These are phyloP conservation scores for Solanum appendiculatum DNA, from an alignment of 257 asterid species.

Conservation along the genomic window DNA sequence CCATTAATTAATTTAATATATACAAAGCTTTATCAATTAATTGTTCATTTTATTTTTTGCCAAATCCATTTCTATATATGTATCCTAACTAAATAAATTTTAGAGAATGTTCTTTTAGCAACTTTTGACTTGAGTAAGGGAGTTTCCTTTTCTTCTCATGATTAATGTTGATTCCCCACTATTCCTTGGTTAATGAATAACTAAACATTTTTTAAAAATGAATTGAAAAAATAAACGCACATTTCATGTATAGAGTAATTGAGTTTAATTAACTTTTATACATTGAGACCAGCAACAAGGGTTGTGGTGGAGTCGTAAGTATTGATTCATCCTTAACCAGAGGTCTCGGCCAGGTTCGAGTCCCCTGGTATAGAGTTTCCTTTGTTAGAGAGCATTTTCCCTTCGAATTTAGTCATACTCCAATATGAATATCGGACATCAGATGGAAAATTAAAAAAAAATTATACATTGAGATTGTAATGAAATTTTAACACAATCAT, in stretches of 20 bases:
- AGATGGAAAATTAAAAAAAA: too few species aligned
- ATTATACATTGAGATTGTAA: not conserved
- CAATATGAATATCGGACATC: too few species aligned
- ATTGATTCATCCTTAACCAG: too few species aligned
- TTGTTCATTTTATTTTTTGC: not conserved
- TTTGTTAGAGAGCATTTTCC: too few species aligned
- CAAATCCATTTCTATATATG: not conserved
- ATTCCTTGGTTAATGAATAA: not conserved
- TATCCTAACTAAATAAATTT: not conserved
- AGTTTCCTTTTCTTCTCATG: not conserved
- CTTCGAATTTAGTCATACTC: too few species aligned
- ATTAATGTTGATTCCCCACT: not conserved
- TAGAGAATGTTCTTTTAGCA: not conserved
- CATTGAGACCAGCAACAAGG: too few species aligned
- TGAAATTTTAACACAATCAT: not conserved
- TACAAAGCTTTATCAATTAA: not conserved
- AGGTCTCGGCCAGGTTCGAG: too few species aligned
- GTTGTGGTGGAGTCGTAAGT: too few species aligned
- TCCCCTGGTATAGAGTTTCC: too few species aligned
- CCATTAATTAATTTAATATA: not conserved
- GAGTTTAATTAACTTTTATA: not conserved
- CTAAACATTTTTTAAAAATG: not conserved
- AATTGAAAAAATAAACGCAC: not conserved
- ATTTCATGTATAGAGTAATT: not conserved
- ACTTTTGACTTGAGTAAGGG: not conserved